Evolutionary conservation across 306 rosid species (phyloP), one percentile per base, ranked within the genome.

Genomic region (Geum urbanum): DNA sequence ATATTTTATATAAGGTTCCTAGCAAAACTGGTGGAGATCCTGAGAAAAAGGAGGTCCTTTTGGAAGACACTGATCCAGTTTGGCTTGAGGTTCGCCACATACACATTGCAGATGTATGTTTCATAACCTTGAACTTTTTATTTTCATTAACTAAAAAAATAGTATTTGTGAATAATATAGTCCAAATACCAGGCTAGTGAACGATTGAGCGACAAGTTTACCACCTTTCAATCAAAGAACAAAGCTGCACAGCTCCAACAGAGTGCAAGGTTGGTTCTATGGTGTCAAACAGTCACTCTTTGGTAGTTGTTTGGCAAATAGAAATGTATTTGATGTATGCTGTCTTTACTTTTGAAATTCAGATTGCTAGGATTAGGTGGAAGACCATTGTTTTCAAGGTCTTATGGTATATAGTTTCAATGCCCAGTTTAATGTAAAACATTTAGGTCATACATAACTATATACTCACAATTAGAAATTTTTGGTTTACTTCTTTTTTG

Each of bases 61-160:
- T 94, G 61, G 97, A 88, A 59, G 97, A 94, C 24, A 80, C 79
- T 62, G 98, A 94, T 80, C 20, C 90, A 73, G 77, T 94, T 24
- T 94, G 98, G 98, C 86, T 90, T 59, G 98, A 90, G 86, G 92
- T 94, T 82, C 97, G 98, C 68, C 84, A 94, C 79, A 0, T 89
- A 53, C 98, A 94, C 78, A 94, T 90, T 80, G 98, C 97, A 74
- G 97, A 94, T 88, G 98, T 90, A 88, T 65, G 78, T 72, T 72
- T 55, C 52, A 24, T 70, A 73, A 57, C 40, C 51, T 57, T 63
- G 32, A 37, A 43, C 32, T 71, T 49, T 73, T 57, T 20, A 5
- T 61, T 67, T 72, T 50, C 47, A 53, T 64, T 43, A 66, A 63
- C 10, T 27, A 27, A 27, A 27, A 27, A 60, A 58, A 64, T 69